A percentile compares a stretch with the other conserved stretches of the same genome.
These are phyloP conservation scores for Phialophora tarda DNA, from an alignment of 2,329 filamentous ascomycete species.

Conservation along the genomic window DNA sequence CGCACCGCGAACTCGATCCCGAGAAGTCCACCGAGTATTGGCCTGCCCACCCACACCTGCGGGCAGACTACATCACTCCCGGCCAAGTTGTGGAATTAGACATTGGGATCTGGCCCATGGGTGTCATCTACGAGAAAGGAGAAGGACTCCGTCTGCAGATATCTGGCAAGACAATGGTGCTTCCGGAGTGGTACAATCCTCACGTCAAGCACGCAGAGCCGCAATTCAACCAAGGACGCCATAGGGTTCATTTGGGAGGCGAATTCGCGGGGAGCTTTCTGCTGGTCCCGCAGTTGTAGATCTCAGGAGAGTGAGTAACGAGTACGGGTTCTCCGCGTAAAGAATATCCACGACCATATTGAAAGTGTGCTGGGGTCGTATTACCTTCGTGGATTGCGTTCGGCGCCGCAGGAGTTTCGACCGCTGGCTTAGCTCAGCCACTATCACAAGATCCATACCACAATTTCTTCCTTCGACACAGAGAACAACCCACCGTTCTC, in stretches of 20 bases:
- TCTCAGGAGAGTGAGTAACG: not conserved
- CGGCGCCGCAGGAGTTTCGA: not conserved
- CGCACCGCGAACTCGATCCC: slow-evolving; percentile 49
- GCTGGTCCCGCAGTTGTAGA: slow-evolving; percentile 20
- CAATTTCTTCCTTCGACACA: not conserved
- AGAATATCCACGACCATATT: not conserved
- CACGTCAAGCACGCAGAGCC: slow-evolving; percentile 21
- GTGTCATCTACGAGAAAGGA: slow-evolving; percentile 54
- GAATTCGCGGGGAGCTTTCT: slow-evolving; percentile 24
- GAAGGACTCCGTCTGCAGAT: slow-evolving; percentile 39
- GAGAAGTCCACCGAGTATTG: slow-evolving; percentile 44
- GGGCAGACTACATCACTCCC: slow-evolving; percentile 49
- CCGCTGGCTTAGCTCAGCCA: not conserved
- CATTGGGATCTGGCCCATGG: slow-evolving; percentile 57
- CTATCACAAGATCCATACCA: not conserved
- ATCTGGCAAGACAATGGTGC: slow-evolving; percentile 26
- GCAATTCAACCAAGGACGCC: slow-evolving; percentile 21
- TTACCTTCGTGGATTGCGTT: not conserved
- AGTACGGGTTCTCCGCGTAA: not conserved
- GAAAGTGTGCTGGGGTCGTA: not conserved
- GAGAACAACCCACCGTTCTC: not conserved
- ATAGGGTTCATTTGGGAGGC: slow-evolving; percentile 22
- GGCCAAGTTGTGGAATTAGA: slow-evolving; percentile 54
- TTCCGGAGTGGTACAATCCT: slow-evolving; percentile 29
- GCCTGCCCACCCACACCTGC: slow-evolving; percentile 50